Evolutionary conservation across 441 rosid species (phyloP).

Genomic region (Isatis lusitanica): DNA sequence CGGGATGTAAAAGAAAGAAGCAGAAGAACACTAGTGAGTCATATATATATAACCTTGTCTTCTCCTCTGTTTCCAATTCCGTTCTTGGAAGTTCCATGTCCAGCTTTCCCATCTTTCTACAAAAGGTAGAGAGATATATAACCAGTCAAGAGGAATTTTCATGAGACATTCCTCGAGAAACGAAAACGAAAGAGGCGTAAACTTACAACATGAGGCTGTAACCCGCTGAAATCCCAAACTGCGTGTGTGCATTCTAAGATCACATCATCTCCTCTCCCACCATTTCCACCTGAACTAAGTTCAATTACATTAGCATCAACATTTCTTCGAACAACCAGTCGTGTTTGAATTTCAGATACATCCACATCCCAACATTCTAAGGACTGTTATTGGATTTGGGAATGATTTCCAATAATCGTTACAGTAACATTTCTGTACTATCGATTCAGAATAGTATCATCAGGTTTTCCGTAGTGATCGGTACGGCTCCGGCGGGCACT

Average conservation of each 20-base stretch:
- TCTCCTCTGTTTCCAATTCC: conserved; percentile 78
- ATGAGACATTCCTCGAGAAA: not conserved
- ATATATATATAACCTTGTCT: conserved; percentile 65
- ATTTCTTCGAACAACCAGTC: not conserved
- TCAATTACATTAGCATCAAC: conserved; percentile 22
- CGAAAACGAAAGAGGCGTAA: not conserved
- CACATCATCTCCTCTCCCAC: conserved; percentile 94
- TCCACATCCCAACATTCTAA: not conserved
- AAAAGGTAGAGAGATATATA: not conserved
- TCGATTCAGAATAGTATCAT: conserved; percentile 49
- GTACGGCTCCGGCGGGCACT: conserved; percentile 69
- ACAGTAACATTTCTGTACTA: no score
- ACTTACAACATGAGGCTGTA: conserved; percentile 81
- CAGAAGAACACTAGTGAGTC: not conserved
- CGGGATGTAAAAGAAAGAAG: not conserved
- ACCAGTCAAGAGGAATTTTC: not conserved
- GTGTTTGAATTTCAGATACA: not conserved
- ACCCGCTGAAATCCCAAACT: conserved; percentile 81
- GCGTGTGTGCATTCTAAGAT: conserved; percentile 72
- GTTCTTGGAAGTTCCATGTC: conserved; percentile 75
- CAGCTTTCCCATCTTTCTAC: conserved; percentile 76
- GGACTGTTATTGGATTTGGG: not conserved
- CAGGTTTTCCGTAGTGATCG: conserved; percentile 68
- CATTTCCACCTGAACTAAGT: conserved; percentile 70
- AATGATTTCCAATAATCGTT: no score